Percentiles rank a stretch among this genome's conserved stretches.
Evolutionary conservation across 805 yeast genomes (phyloP).

Genomic region (Nakazawaea ambrosiae): DNA sequence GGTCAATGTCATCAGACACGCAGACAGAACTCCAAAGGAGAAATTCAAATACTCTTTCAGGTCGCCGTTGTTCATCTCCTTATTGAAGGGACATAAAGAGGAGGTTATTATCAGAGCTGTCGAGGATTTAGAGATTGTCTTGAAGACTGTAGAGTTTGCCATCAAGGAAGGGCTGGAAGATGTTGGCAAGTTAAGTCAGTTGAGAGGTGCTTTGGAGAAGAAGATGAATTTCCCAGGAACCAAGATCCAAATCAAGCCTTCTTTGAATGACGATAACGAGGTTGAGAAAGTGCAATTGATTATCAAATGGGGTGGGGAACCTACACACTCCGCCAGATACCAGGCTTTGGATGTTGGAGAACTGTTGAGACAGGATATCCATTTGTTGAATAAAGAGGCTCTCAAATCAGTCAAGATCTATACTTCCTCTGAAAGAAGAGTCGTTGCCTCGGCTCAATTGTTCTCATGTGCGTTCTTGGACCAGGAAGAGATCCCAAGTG

Average conservation of each 20-base stretch:
- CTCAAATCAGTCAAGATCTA: constrained; percentile 79
- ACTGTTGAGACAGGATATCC: constrained; percentile 87
- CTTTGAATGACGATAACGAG: constrained; percentile 53
- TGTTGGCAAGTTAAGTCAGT: constrained; percentile 61
- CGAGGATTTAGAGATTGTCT: constrained; percentile 76
- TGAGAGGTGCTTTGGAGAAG: constrained; percentile 79
- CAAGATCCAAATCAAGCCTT: constrained; percentile 90
- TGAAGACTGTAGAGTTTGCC: constrained; percentile 79
- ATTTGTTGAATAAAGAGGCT: constrained; percentile 76
- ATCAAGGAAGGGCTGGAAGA: constrained; percentile 78
- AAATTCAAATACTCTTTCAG: constrained; percentile 93
- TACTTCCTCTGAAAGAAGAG: constrained; percentile 93
- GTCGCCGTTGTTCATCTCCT: constrained; percentile 76
- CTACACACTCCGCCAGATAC: constrained; percentile 93
- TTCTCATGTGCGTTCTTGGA: constrained; percentile 73
- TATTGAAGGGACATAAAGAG: constrained; percentile 89
- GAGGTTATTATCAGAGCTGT: constrained; percentile 93
- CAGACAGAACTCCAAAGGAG: constrained; percentile 98
- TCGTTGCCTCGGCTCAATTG: constrained; percentile 83
- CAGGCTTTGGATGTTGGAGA: constrained; percentile 96
- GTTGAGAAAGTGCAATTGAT: constrained; percentile 95
- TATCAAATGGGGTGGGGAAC: constrained; percentile 99
- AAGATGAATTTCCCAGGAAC: constrained; percentile 93
- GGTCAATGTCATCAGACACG: constrained; percentile 90
- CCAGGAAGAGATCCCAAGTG: constrained; percentile 65